Evolutionary conservation across 805 yeast genomes (phyloP).

Genomic region (Yarrowia porcina): DNA sequence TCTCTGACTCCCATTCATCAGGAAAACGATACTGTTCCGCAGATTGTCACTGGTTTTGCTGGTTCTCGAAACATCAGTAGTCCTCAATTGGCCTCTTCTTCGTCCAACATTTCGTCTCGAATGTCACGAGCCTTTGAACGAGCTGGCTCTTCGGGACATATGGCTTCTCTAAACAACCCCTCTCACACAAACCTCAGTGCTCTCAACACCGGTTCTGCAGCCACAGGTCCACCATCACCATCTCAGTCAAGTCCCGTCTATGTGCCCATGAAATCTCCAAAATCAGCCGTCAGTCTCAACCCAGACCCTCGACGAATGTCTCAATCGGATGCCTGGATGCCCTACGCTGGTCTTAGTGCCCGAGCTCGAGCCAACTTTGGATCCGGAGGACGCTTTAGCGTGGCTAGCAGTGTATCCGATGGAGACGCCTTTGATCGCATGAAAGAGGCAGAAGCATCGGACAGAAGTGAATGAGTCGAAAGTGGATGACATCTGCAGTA

Average conservation of each 20-base stretch:
- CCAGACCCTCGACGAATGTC: slow-evolving; percentile 22
- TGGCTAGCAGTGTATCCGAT: slow-evolving; percentile 4
- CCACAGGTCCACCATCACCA: background rate
- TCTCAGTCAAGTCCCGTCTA: slow-evolving; percentile 12
- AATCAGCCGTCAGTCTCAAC: slow-evolving; percentile 10
- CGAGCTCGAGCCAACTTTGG: slow-evolving; percentile 23
- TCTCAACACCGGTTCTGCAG: background rate
- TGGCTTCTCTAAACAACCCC: background rate
- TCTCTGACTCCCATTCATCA: slow-evolving; percentile 17
- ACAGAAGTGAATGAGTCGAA: background rate
- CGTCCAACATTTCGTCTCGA: slow-evolving; percentile 18
- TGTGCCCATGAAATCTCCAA: slow-evolving; percentile 20
- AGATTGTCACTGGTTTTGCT: slow-evolving; percentile 19
- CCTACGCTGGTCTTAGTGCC: slow-evolving; percentile 25
- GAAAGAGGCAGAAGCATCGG: slow-evolving; percentile 7
- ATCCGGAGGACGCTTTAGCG: slow-evolving; percentile 15
- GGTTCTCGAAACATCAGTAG: slow-evolving; percentile 19
- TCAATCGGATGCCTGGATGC: slow-evolving; percentile 24
- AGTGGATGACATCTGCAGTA: no score
- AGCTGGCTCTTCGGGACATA: slow-evolving; percentile 17
- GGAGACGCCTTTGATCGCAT: slow-evolving; percentile 22
- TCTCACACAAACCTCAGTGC: slow-evolving; percentile 15
- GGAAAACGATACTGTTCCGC: slow-evolving; percentile 12
- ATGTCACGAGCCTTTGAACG: slow-evolving; percentile 25
- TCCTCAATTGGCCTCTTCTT: slow-evolving; percentile 11